These are phyloP conservation scores for Elongisporangium anandrum DNA, from an alignment of 352 stramenopile genomes.

Conservation along the genomic window DNA sequence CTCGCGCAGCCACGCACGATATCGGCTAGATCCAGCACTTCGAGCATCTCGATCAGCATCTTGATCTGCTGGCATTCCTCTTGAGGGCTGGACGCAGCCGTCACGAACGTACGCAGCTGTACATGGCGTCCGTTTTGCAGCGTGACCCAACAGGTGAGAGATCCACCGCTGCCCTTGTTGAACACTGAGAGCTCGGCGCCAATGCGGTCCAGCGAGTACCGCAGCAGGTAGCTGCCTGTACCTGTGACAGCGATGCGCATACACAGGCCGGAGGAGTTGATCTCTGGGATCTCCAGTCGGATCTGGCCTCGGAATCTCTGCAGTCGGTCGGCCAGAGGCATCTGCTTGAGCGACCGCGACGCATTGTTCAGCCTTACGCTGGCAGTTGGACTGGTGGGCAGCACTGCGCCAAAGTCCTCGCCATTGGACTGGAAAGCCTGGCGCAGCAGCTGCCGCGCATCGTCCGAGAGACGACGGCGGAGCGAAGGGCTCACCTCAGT, in stretches of 20 bases:
- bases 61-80: constrained; percentile 25
- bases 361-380: background rate
- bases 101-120: constrained; percentile 35
- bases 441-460: constrained; percentile 47
- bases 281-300: constrained; percentile 25
- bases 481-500: constrained; percentile 44
- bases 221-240: constrained; percentile 27
- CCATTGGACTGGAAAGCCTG: constrained; percentile 16
- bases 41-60: constrained; percentile 33
- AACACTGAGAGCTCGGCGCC: constrained; percentile 39
- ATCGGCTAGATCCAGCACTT: constrained; percentile 44
- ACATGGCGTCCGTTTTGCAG: constrained; percentile 19
- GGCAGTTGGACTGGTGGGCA: background rate
- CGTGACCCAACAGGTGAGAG: constrained; percentile 48
- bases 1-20: constrained; percentile 23
- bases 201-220: constrained; percentile 33
- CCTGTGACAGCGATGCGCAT: constrained; percentile 29
- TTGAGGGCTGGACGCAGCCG: background rate
- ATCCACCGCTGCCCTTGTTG: constrained; percentile 20
- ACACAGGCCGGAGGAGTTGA: constrained; percentile 10
- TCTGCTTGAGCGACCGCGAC: constrained; percentile 6
- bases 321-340: constrained; percentile 31
- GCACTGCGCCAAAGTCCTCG: constrained; percentile 2
- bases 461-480: constrained; percentile 49
- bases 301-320: constrained; percentile 43